Conservation (phyloP, 176 grass and related monocot genomes). For the maize (Zea mays) region Zm-B73-REFERENCE-NAM-5.0 NC_050101.1:168134501-168135000, state of each 20-base stretch:
- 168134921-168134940: too few species aligned
- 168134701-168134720: neutral
- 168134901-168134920: too few species aligned
- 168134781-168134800: conserved; percentile 58
- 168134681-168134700: conserved; percentile 30
- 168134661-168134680: neutral
- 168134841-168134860: conserved; percentile 61
- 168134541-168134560: too few species aligned
- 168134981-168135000: neutral
- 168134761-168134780: conserved; percentile 60
- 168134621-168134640: too few species aligned
- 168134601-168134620: too few species aligned
- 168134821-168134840: conserved; percentile 56
- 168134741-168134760: conserved; percentile 93
- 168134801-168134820: conserved; percentile 68
- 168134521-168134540: too few species aligned
- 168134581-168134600: too few species aligned
- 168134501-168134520: too few species aligned
- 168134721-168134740: conserved; percentile 60
- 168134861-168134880: conserved; percentile 67
- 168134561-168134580: too few species aligned
- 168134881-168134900: conserved; percentile 22
- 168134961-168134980: too few species aligned
- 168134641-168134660: too few species aligned
- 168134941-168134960: too few species aligned